These are phyloP conservation scores for Pseudogymnoascus sp. DNA, from an alignment of 2,329 filamentous ascomycete species.

Conservation along the genomic window DNA sequence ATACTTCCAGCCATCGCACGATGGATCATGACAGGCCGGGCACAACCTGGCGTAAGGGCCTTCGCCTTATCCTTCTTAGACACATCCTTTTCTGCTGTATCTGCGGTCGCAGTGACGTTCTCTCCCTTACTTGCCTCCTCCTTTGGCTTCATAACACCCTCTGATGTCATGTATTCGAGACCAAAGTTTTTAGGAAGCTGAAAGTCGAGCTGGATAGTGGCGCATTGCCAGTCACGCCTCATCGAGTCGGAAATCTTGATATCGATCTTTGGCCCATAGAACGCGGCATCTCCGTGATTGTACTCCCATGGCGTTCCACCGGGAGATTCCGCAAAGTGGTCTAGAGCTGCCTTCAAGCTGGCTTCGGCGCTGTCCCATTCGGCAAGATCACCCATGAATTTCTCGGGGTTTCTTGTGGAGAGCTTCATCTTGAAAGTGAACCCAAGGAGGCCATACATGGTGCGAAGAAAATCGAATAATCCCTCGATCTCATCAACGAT, in stretches of 20 bases:
- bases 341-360: constrained; percentile 70
- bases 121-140: constrained; percentile 22
- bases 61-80: constrained; percentile 37
- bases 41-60: constrained; percentile 59
- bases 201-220: constrained; percentile 92
- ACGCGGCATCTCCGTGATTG: constrained; percentile 92
- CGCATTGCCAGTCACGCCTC: constrained; percentile 77
- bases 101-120: background rate
- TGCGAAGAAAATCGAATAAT: constrained; percentile 78
- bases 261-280: constrained; percentile 98
- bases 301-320: constrained; percentile 72
- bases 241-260: constrained; percentile 88
- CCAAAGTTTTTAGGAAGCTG: constrained; percentile 80
- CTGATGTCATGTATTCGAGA: constrained; percentile 75
- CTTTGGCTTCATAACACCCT: constrained; percentile 43
- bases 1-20: constrained; percentile 71
- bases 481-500: constrained; percentile 66
- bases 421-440: constrained; percentile 92
- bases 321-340: constrained; percentile 57
- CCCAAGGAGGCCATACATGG: constrained; percentile 74
- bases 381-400: constrained; percentile 76
- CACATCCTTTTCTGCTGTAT: constrained; percentile 24
- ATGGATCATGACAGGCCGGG: constrained; percentile 80
- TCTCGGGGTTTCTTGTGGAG: constrained; percentile 78
- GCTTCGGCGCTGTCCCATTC: constrained; percentile 86